Base-by-base conservation (phyloP, 2,329 filamentous ascomycete genomes). In the Botrytis aclada region DNA sequence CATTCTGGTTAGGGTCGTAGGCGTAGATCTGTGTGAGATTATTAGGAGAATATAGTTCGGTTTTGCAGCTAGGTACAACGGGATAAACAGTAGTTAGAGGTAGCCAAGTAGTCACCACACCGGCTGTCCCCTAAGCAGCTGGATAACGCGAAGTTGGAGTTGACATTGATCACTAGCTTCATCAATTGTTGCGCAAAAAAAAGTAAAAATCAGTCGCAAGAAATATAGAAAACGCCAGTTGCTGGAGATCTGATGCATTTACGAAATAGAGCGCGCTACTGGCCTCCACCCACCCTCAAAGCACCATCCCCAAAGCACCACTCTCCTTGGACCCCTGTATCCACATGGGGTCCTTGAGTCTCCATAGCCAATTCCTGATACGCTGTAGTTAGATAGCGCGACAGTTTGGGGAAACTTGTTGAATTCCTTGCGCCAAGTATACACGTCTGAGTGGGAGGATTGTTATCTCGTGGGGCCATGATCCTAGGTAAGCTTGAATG, bases 31-130 rank as follows among this genome's bases (percentile, higher is more conserved):
- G 3, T 18, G 51, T 54, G 39, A 69, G 39, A 29, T 51, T 61
- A 2, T 45, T 25, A 2, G 70, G 63, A 20, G 64, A 37, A n/a
- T 39, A 72, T 7, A 69, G 37, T 29, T 54, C 70, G 32, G 14
- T 54, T 20, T 41, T 72, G 37, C 70, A 72, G 5, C 37, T 25
- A 7, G 70, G 70, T 22, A 72, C 51, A 20, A 41, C 3, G 9
- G 70, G 70, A 60, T 72, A 72, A 14, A 69, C 70, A 12, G 70
- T 72, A 3, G 70, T 69, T 54, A 72, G 41, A 37, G 70, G 70
- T 22, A 72, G 8, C 70, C 70, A 72, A 47, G 41, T 72, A 7
- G 70, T 72, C 22, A 72, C 14, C 32, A 25, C n/a, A 51, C 43
- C 32, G 16, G 43, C 20, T 14, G 47, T 1, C 3, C 61, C 61